A percentile compares a stretch with the other conserved stretches of the same genome.
These are phyloP conservation scores for Lichtheimia hyalospora DNA, from an alignment of 371 early-diverging fungal genomes.

Conservation along the genomic window DNA sequence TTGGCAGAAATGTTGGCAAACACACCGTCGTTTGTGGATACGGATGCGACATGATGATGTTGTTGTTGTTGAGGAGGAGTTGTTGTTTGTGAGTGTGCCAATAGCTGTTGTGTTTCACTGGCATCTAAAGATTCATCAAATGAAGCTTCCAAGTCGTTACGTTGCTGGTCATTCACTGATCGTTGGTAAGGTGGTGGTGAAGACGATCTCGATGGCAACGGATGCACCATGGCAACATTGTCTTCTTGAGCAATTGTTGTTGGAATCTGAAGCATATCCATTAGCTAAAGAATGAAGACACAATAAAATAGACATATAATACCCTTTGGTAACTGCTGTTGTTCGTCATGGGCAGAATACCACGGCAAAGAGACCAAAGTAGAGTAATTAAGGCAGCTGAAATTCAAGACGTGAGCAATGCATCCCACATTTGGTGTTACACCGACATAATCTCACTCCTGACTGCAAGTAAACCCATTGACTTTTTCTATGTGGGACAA, in stretches of 20 bases:
- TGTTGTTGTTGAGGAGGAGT: background rate
- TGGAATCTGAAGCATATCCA: background rate
- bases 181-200: background rate
- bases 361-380: too few species aligned
- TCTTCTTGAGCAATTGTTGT: background rate
- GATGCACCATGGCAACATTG: background rate
- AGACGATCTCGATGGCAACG: background rate
- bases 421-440: too few species aligned
- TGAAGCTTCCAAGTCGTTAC: slow-evolving; percentile 12
- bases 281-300: background rate
- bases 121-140: slow-evolving; percentile 14
- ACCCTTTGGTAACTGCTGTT: slow-evolving; percentile 1
- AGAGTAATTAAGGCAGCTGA: too few species aligned
- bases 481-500: too few species aligned
- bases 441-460: too few species aligned
- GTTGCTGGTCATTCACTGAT: slow-evolving; percentile 7
- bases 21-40: slow-evolving; percentile 51
- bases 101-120: slow-evolving; percentile 3
- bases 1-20: slow-evolving; percentile 59
- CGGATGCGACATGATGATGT: slow-evolving; percentile 10
- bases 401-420: too few species aligned
- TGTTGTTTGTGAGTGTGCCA: background rate
- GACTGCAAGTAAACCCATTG: too few species aligned
- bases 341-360: background rate
- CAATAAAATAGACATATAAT: background rate